Evolutionary conservation across 495 filamentous ascomycete genomes (phyloP), one percentile per base, ranked within the genome.

Genomic region (Trichoderma orchidacearum): DNA sequence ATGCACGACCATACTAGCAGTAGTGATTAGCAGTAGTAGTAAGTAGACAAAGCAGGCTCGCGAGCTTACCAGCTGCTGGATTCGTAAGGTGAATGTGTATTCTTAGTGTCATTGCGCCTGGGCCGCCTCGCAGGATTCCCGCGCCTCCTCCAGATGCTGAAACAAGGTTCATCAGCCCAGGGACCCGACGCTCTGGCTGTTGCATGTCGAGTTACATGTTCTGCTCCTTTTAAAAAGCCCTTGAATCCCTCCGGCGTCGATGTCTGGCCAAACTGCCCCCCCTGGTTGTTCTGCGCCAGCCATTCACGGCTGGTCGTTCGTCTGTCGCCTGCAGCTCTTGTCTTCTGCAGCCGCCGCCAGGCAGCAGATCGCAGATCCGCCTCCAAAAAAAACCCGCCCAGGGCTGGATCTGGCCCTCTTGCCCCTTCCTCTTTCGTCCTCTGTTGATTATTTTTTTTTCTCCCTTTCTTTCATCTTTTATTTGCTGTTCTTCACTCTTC

Each of bases 321-420:
- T 18, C 36, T 45, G 36, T 48, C 41, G 41, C 41, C 41, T 48
- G 41, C 41, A 48, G 41, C 41, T 13, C 41, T 27, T 13, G 36
- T 41, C 41, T 18, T 48, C 41, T 48, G 41, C 41, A 48, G 41
- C 41, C 23, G 15, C 36, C 17, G 23, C 41, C 41, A 48, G 41
- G 41, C 41, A 48, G 41, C 41, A 48, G 41, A 48, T 48, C 41
- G 41, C 41, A 48, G 41, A 48, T 48, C 41, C 41, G n/a, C n/a
- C n/a, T n/a, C n/a, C n/a, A n/a, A n/a, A n/a, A n/a, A n/a, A n/a
- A n/a, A n/a, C n/a, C n/a, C n/a, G 41, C 41, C 38, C 41, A 48
- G 41, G 41, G 41, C 41, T 48, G 41, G 27, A 25, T 48, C 12
- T 27, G 41, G 41, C 21, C 41, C 41, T 27, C 18, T 27, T 48